Conservation (phyloP, 1,284 basidiomycete genomes). For the Peniophora sp. region DNA sequence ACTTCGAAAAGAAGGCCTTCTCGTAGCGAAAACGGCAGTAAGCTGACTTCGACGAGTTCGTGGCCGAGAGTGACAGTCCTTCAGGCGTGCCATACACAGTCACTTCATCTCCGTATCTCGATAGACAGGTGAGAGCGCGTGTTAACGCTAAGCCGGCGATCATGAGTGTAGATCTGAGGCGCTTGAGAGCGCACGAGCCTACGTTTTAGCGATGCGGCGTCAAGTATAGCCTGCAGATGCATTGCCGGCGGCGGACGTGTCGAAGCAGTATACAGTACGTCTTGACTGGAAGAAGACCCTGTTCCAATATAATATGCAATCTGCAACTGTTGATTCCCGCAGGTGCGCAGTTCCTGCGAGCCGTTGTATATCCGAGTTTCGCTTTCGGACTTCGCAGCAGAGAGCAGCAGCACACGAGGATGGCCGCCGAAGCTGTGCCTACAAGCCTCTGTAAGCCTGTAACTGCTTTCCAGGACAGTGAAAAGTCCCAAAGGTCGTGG, state of each 20-base stretch:
- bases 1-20: conserved; percentile 62
- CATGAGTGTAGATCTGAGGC: conserved; percentile 11
- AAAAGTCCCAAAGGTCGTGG: too few relatives aligned
- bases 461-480: too few relatives aligned
- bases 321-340: too few relatives aligned
- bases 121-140: conserved; percentile 63
- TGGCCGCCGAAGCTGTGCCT: too few relatives aligned
- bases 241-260: not conserved
- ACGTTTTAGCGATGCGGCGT: conserved; percentile 40
- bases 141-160: conserved; percentile 49
- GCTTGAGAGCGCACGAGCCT: conserved; percentile 12
- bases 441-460: too few relatives aligned
- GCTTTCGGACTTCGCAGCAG: too few relatives aligned
- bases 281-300: not conserved
- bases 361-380: too few relatives aligned
- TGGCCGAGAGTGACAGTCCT: conserved; percentile 55
- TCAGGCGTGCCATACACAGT: conserved; percentile 56
- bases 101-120: conserved; percentile 74
- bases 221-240: conserved; percentile 40
- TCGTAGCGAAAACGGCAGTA: conserved; percentile 72
- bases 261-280: not conserved
- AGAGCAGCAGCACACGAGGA: too few relatives aligned
- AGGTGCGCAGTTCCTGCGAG: too few relatives aligned
- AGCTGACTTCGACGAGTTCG: conserved; percentile 72
- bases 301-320: too few relatives aligned